Percentiles rank a stretch among this genome's conserved stretches.
These are phyloP conservation scores for Coemansia nantahalensis DNA, from an alignment of 192 early-diverging fungal genomes.

Conservation along the genomic window DNA sequence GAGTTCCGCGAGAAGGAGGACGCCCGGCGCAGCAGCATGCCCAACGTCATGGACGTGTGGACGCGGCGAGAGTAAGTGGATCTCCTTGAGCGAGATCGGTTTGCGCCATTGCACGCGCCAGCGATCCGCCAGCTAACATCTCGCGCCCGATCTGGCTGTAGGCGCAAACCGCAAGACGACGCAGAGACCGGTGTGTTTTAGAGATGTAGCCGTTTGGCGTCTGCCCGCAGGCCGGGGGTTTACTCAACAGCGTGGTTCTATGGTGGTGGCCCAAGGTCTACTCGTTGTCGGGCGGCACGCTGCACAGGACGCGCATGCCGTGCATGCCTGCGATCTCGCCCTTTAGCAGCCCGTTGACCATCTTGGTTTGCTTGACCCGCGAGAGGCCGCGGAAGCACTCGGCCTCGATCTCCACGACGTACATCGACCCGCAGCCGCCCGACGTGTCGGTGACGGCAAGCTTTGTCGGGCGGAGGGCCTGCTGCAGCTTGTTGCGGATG, in stretches of 20 bases:
- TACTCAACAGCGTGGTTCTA: no score
- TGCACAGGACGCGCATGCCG: conserved; percentile 62
- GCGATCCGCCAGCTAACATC: no score
- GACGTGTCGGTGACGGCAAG: conserved; percentile 81
- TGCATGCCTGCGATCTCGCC: conserved; percentile 94
- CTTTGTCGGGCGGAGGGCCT: conserved; percentile 64
- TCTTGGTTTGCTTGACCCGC: conserved; percentile 86
- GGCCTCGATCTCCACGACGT: conserved; percentile 85
- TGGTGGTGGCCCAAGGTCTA: no score
- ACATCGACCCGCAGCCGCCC: conserved; percentile 98
- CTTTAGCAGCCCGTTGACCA: conserved; percentile 84
- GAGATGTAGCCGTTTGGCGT: no score
- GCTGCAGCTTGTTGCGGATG: conserved; percentile 72
- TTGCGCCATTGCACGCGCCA: neutral
- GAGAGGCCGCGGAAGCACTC: conserved; percentile 69
- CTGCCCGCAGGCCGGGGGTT: no score
- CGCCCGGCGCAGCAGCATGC: conserved; percentile 13
- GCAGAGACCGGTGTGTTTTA: no score
- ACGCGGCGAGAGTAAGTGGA: conserved; percentile 22
- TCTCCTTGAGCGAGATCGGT: neutral
- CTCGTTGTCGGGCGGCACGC: conserved; percentile 10
- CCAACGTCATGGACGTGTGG: conserved; percentile 52
- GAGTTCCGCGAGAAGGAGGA: conserved; percentile 28
- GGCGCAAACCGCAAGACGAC: no score
- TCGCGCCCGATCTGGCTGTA: neutral